Conservation (phyloP, 2,329 filamentous ascomycete species). For the Trichoderma aggressivum region DNA sequence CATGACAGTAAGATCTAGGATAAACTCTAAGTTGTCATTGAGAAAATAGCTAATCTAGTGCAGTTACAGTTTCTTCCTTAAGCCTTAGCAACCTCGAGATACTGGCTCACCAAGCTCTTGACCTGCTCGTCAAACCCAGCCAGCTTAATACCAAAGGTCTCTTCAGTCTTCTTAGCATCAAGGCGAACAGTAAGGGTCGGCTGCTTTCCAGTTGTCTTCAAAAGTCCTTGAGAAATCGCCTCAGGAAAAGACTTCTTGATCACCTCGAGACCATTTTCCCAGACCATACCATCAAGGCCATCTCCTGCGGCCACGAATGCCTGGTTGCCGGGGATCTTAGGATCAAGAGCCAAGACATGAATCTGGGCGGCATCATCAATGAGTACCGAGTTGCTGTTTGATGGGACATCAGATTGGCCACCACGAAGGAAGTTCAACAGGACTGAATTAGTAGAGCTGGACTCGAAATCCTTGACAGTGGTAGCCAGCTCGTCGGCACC, state of each 20-base stretch:
- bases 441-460: background rate
- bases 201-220: constrained; percentile 14
- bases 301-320: background rate
- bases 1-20: background rate
- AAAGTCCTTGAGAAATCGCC: background rate
- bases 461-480: background rate
- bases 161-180: constrained; percentile 2
- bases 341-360: background rate
- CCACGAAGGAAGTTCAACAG: background rate
- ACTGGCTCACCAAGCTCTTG: constrained; percentile 1
- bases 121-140: background rate
- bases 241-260: background rate
- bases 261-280: background rate
- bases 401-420: background rate
- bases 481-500: background rate
- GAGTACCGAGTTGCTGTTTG: background rate
- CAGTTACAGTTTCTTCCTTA: background rate
- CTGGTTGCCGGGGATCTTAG: background rate
- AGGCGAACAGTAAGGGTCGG: background rate
- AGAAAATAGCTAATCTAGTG: background rate
- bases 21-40: background rate
- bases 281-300: background rate
- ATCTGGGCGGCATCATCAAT: background rate
- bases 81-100: background rate
- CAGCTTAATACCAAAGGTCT: background rate